Conservation (phyloP, 768 basidiomycete species). For the Mycena alexandri region DNA sequence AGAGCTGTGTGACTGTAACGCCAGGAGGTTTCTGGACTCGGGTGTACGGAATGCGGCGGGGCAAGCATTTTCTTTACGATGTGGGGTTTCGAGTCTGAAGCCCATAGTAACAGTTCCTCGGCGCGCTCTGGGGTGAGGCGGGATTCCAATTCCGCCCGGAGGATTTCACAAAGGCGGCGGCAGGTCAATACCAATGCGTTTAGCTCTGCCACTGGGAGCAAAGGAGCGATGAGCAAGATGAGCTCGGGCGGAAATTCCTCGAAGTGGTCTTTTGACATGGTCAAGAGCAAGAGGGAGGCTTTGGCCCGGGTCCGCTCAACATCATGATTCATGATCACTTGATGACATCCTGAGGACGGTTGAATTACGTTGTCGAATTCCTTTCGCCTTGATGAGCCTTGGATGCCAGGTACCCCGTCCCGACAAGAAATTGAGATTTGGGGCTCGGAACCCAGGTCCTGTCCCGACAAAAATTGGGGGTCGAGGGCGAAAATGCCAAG, state of each 20-base stretch:
- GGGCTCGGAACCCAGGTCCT: too few relatives aligned
- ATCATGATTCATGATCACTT: too few relatives aligned
- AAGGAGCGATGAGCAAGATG: neutral
- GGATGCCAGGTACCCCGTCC: too few relatives aligned
- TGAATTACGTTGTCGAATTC: too few relatives aligned
- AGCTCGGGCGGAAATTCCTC: slow-evolving; percentile 22
- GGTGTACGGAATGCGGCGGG: slow-evolving; percentile 5
- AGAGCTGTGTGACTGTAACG: neutral
- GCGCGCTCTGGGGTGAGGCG: slow-evolving; percentile 15
- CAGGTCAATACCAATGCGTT: slow-evolving; percentile 5
- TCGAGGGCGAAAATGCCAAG: slow-evolving; percentile 61
- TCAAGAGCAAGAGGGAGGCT: neutral
- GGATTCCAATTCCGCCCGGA: slow-evolving; percentile 23
- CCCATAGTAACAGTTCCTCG: neutral
- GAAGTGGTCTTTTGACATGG: slow-evolving; percentile 4
- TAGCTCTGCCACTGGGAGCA: neutral
- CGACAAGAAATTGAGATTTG: too few relatives aligned
- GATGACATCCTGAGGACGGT: too few relatives aligned
- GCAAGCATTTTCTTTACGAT: slow-evolving; percentile 18
- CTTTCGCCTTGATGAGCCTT: slow-evolving; percentile 44
- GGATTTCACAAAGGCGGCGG: slow-evolving; percentile 17
- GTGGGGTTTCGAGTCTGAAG: slow-evolving; percentile 10
- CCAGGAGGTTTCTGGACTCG: neutral
- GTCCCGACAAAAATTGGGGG: too few relatives aligned
- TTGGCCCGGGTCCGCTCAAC: too few relatives aligned